These are phyloP conservation scores for Serendipita sp. DNA, from an alignment of 768 basidiomycete species.

Conservation along the genomic window DNA sequence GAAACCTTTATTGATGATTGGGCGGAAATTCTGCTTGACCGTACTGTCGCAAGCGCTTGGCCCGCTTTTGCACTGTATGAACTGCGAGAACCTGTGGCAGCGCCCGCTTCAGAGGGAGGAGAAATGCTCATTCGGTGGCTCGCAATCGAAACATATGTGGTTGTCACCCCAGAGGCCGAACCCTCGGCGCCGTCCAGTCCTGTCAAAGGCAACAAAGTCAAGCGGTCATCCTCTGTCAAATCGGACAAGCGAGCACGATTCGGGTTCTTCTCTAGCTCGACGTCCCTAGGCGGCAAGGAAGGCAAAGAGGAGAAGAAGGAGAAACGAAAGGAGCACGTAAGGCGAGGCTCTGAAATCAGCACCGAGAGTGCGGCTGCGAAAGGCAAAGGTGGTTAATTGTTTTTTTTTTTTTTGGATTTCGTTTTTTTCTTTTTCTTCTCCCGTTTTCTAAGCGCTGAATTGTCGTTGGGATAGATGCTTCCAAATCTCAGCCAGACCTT, in stretches of 20 bases:
- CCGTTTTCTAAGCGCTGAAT: not conserved
- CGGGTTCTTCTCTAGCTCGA: slow-evolving; percentile 4
- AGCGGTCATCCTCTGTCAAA: slow-evolving; percentile 5
- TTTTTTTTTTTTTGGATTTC: not conserved
- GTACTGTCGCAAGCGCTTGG: not conserved
- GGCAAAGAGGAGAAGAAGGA: slow-evolving; percentile 5
- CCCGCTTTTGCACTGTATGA: not conserved
- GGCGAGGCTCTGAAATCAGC: not conserved
- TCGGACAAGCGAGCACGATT: not conserved
- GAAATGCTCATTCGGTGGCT: not conserved
- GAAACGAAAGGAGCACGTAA: not conserved
- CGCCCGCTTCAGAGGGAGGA: not conserved
- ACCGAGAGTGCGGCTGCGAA: not conserved
- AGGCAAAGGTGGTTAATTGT: not conserved
- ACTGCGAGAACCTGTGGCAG: not conserved
- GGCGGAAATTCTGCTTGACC: not conserved
- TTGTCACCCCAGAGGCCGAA: not conserved
- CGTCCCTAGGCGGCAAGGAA: not conserved
- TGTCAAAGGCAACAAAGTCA: slow-evolving; percentile 2
- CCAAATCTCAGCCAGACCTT: not conserved
- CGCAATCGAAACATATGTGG: not conserved
- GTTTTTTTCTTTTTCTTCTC: not conserved
- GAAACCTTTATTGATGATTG: not conserved
- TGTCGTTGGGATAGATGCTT: not conserved
- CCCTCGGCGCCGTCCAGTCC: not conserved